Evolutionary conservation across 225 moss, liverwort and hornwort genomes (phyloP), one percentile per base, ranked within the genome.

Genomic region (Pleurozium schreberi): DNA sequence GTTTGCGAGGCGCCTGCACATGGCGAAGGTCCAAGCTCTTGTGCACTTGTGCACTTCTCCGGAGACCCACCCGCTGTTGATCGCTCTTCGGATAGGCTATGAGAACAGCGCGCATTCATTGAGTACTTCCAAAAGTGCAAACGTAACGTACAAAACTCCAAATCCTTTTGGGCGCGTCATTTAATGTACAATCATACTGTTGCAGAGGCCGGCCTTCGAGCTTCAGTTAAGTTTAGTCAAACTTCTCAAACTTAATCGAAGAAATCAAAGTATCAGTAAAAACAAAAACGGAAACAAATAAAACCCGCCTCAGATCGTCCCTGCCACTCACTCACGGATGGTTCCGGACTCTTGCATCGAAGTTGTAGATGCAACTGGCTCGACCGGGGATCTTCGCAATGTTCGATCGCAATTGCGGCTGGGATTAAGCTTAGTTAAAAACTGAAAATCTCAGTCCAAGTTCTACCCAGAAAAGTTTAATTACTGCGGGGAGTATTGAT

Each of bases 1-100:
- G 34, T 73, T 92, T 71, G 89, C 90, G 82, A 69, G 75, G 67
- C n/a, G 27, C 27, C 70, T 49, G 82, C 92, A 92, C 92, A 92
- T 85, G 87, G 78, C 53, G 83, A 17, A 38, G 38, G 62, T 36
- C 36, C 45, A 45, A 33, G 36, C 47, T 34, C 26, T 34, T 33
- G 5, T 50, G 62, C 50, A 10, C 49, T 47, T n/a, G 19, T 18
- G n/a, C 60, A 6, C 40, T 30, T 27, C 86, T 36, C 52, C 52
- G 38, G 63, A n/a, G n/a, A 6, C 30, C 28, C 42, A 40, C 63
- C n/a, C n/a, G n/a, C n/a, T n/a, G n/a, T n/a, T n/a, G n/a, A n/a
- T n/a, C 31, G 63, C 63, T 45, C 52, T 52, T 21, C 14, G 63
- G 63, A 86, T 86, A 52, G 86, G 86, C 86, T 38, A 36, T 11